phyloP scores from a whole-genome alignment of 1,284 basidiomycete genomes.

The Puccinia horiana region DNA sequence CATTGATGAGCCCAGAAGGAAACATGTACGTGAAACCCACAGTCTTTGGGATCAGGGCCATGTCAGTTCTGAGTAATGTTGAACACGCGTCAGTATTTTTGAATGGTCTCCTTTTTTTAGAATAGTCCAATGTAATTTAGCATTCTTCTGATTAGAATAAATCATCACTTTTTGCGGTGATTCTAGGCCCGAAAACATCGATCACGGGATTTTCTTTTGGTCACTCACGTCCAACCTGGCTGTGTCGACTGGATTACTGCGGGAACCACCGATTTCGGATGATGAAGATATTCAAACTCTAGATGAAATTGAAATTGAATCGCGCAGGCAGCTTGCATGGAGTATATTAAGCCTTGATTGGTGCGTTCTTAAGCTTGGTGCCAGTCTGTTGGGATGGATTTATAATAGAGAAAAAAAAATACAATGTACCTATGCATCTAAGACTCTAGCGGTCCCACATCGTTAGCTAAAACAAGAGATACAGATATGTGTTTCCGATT shows the following conservation, averaged over 20 bases:
- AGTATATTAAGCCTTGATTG: slow-evolving; percentile 30
- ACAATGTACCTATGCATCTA: not conserved
- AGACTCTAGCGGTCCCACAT: not conserved
- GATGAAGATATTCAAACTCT: slow-evolving; percentile 16
- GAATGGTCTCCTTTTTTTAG: not conserved
- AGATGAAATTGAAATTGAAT: slow-evolving; percentile 28
- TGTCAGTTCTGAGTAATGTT: not conserved
- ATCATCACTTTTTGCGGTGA: not conserved
- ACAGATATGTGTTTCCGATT: not conserved
- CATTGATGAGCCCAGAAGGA: slow-evolving; percentile 11
- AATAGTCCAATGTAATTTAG: not conserved
- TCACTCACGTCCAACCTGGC: slow-evolving; percentile 20
- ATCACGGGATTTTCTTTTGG: slow-evolving; percentile 47
- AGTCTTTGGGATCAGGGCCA: slow-evolving; percentile 34
- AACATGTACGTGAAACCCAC: slow-evolving; percentile 36
- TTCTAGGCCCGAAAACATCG: slow-evolving; percentile 40
- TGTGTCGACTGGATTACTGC: slow-evolving; percentile 11
- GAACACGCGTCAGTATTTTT: slow-evolving; percentile 4
- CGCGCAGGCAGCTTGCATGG: slow-evolving; percentile 36
- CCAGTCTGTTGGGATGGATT: not conserved
- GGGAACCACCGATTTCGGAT: slow-evolving; percentile 36
- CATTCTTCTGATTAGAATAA: not conserved
- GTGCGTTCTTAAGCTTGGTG: slow-evolving; percentile 4
- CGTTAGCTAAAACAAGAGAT: not conserved
- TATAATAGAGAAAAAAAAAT: not conserved